Conservation (phyloP, 2,329 filamentous ascomycete genomes). For the Epichloe elymi region DNA sequence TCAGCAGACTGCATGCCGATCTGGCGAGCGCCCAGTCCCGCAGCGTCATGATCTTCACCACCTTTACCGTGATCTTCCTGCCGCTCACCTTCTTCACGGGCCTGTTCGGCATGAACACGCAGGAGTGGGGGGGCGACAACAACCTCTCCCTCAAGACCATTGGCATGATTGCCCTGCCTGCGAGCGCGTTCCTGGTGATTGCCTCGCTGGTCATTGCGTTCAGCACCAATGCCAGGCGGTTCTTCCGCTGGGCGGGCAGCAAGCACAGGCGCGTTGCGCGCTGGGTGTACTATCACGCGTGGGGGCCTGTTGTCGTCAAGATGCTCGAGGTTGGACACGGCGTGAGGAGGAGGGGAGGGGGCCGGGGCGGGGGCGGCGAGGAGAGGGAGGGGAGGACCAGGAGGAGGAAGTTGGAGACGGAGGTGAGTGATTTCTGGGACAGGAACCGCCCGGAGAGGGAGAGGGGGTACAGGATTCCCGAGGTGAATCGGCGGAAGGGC, state of each 20-base stretch:
- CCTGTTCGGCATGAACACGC: conserved; percentile 52
- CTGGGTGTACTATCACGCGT: conserved; percentile 13
- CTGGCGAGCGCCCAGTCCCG: conserved; percentile 48
- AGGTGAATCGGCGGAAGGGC: conserved; percentile 21
- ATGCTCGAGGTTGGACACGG: conserved; percentile 1
- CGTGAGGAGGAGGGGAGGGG: conserved; percentile 9
- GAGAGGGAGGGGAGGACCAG: conserved; percentile 4
- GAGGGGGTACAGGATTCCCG: conserved; percentile 25
- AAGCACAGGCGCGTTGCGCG: conserved; percentile 6
- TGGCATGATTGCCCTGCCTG: conserved; percentile 34
- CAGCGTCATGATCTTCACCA: conserved; percentile 54
- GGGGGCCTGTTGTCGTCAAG: conserved; percentile 11
- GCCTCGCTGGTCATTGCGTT: conserved; percentile 42
- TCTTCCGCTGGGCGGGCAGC: conserved; percentile 15
- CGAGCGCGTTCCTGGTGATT: conserved; percentile 34
- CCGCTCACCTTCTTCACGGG: conserved; percentile 53
- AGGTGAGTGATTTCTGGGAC: conserved; percentile 29
- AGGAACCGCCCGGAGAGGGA: conserved; percentile 26
- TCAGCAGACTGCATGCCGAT: conserved; percentile 49
- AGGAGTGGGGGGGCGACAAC: conserved; percentile 44
- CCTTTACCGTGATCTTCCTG: conserved; percentile 49
- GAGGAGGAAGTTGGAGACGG: conserved; percentile 16
- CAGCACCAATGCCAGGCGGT: conserved; percentile 30
- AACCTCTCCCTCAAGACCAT: conserved; percentile 31
- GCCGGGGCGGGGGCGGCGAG: neutral